Percentiles rank a stretch among this genome's conserved stretches.
phyloP scores from a whole-genome alignment of 1,284 basidiomycete species.

The Ceratobasidium sp. region DNA sequence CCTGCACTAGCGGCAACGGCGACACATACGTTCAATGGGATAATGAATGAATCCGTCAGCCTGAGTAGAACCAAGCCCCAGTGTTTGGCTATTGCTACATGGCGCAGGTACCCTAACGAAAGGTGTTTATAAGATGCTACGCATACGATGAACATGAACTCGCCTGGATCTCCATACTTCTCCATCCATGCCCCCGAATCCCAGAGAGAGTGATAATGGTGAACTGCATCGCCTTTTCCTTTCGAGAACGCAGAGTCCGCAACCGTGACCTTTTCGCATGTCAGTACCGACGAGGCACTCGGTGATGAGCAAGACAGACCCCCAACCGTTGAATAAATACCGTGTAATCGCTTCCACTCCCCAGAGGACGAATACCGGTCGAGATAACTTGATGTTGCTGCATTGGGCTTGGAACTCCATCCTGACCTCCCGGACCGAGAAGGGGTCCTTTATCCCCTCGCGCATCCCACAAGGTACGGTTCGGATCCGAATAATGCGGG shows the following conservation, averaged over 20 bases:
- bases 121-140: background rate
- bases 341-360: conserved; percentile 61
- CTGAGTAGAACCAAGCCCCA: conserved; percentile 68
- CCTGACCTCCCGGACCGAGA: conserved; percentile 12
- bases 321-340: conserved; percentile 65
- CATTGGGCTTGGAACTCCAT: background rate
- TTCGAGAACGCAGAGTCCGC: conserved; percentile 59
- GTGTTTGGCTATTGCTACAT: conserved; percentile 71
- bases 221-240: conserved; percentile 65
- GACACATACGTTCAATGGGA: conserved; percentile 46
- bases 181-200: conserved; percentile 80
- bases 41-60: conserved; percentile 60
- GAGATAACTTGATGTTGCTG: conserved; percentile 30
- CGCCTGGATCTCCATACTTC: conserved; percentile 72
- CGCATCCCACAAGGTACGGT: conserved; percentile 50
- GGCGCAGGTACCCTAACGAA: conserved; percentile 41
- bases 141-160: background rate
- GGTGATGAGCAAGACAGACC: conserved; percentile 48
- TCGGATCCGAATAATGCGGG: conserved; percentile 56
- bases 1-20: background rate
- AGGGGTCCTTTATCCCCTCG: conserved; percentile 45
- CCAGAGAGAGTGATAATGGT: conserved; percentile 83
- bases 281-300: background rate
- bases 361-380: conserved; percentile 47
- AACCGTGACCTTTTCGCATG: conserved; percentile 56